A percentile compares a stretch with the other conserved stretches of the same genome.
Evolutionary conservation across 805 yeast species (phyloP).

Genomic region (Suhomyces kilbournensis): DNA sequence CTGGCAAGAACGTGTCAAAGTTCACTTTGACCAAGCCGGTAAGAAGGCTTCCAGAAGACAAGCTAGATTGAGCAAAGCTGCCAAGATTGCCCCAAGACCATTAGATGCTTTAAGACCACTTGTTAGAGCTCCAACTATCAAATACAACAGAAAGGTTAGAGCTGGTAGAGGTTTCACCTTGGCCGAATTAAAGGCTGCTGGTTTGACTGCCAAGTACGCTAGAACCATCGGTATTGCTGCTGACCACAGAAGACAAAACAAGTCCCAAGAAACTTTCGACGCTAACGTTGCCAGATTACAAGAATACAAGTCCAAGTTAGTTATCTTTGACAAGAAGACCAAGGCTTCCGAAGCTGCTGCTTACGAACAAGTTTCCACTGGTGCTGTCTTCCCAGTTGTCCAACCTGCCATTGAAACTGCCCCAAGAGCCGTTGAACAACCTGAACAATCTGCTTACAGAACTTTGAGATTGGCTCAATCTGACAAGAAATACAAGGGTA

Average conservation of each 20-base stretch:
- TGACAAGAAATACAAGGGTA: conserved; percentile 90
- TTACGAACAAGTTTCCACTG: conserved; percentile 70
- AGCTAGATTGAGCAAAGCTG: conserved; percentile 92
- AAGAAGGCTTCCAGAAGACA: conserved; percentile 96
- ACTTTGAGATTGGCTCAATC: conserved; percentile 95
- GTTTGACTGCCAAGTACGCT: conserved; percentile 86
- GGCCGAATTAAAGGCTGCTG: conserved; percentile 98
- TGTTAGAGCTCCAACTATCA: conserved; percentile 98
- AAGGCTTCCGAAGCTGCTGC: conserved; percentile 61
- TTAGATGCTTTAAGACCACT: conserved; percentile 94
- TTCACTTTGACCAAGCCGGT: conserved; percentile 99
- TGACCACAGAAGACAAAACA: conserved; percentile 99
- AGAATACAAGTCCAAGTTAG: conserved; percentile 94
- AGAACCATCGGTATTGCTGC: conserved; percentile 98
- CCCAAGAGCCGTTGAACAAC: conserved; percentile 86
- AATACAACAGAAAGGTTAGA: conserved; percentile 99
- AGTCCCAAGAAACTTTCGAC: conserved; percentile 92
- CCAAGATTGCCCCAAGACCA: conserved; percentile 96
- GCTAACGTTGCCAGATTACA: conserved; percentile 93
- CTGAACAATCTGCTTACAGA: conserved; percentile 76
- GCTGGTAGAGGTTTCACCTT: conserved; percentile 99
- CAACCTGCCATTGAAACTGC: conserved; percentile 70
- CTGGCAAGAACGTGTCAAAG: conserved; percentile 99
- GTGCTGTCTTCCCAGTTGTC: conserved; percentile 88
- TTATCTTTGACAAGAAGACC: conserved; percentile 90